Conservation (phyloP, 768 basidiomycete genomes). For the Pulveroboletus sp. region DNA sequence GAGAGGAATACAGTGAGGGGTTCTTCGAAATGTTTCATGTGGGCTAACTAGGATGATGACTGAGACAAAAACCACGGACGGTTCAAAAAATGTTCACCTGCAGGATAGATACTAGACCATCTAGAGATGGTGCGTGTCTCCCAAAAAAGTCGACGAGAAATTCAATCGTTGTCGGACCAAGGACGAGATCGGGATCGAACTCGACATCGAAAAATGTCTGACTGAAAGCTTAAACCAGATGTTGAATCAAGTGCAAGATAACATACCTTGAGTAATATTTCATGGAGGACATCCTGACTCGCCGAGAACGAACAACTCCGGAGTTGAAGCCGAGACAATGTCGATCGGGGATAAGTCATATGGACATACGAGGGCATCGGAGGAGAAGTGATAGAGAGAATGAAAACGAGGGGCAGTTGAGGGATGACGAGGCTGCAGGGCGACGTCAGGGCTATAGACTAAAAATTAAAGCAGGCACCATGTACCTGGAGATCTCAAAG, state of each 20-base stretch:
- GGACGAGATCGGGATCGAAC: constrained; percentile 58
- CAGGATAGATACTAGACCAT: constrained; percentile 53
- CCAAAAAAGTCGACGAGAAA: constrained; percentile 56
- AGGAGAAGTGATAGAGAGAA: constrained; percentile 60
- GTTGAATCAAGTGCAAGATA: background rate
- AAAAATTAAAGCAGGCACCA: background rate
- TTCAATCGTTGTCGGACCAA: constrained; percentile 57
- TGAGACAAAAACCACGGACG: background rate
- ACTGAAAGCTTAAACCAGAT: background rate
- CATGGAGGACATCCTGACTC: constrained; percentile 47
- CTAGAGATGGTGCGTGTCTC: constrained; percentile 56
- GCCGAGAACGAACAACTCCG: constrained; percentile 49
- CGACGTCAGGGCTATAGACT: background rate
- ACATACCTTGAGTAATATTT: constrained; percentile 53
- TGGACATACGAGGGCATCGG: constrained; percentile 56
- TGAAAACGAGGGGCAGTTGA: constrained; percentile 60
- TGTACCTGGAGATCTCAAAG: constrained; percentile 68
- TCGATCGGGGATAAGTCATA: constrained; percentile 55
- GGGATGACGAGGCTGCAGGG: constrained; percentile 47
- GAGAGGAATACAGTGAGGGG: constrained; percentile 42
- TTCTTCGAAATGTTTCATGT: constrained; percentile 72
- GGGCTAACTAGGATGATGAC: constrained; percentile 43
- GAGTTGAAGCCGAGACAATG: constrained; percentile 55
- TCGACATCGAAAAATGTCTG: constrained; percentile 64
- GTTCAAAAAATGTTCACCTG: constrained; percentile 45